Evolutionary conservation across 1,139 yeast species (phyloP).

Genomic region (Suhomyces wounanorum): DNA sequence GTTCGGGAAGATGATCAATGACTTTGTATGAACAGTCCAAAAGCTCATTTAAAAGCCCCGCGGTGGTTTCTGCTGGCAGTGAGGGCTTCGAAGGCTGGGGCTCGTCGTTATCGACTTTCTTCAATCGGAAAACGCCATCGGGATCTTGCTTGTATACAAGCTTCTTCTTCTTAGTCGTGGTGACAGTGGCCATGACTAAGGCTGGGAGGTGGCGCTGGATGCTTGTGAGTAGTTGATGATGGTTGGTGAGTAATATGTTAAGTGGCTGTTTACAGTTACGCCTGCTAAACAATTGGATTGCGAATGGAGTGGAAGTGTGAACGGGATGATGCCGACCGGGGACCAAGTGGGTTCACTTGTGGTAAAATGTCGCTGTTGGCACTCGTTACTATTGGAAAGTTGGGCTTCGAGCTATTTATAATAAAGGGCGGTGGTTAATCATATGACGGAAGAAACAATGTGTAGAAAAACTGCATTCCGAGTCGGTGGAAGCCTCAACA

Average conservation of each 20-base stretch:
- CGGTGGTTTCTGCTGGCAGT: neutral
- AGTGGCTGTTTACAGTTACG: neutral
- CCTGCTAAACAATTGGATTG: no score
- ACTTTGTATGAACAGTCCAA: constrained; percentile 17
- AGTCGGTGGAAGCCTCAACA: constrained; percentile 1
- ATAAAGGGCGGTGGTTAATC: neutral
- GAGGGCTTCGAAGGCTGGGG: constrained; percentile 9
- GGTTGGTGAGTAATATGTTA: neutral
- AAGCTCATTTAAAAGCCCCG: constrained; percentile 26
- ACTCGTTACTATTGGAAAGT: neutral
- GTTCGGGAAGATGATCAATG: constrained; percentile 3
- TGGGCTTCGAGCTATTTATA: constrained; percentile 1
- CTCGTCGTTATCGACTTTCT: constrained; percentile 25
- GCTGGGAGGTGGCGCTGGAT: neutral
- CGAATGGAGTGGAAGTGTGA: neutral
- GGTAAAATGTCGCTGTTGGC: neutral
- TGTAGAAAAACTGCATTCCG: constrained; percentile 6
- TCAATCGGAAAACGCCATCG: constrained; percentile 46
- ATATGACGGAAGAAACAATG: constrained; percentile 3
- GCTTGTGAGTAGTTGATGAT: neutral
- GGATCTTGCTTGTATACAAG: constrained; percentile 43
- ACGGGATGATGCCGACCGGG: neutral
- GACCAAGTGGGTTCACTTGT: neutral
- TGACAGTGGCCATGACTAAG: constrained; percentile 16
- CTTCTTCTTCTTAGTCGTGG: constrained; percentile 27